A percentile compares a stretch with the other conserved stretches of the same genome.
Conservation (phyloP, 805 yeast genomes). For the Candida maris region DNA sequence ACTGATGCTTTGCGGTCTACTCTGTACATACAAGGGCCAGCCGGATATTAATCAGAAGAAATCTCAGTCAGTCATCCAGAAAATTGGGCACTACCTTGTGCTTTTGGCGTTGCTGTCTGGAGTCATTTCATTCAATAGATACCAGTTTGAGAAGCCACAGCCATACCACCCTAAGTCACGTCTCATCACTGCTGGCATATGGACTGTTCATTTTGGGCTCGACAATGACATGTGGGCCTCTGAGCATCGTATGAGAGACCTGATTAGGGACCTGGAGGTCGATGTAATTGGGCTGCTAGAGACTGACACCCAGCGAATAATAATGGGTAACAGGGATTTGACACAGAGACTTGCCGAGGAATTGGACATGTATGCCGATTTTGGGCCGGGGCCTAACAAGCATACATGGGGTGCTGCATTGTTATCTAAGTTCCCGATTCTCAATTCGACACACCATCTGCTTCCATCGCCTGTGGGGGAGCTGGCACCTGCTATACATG, state of each 20-base stretch:
- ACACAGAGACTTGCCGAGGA: slow-evolving; percentile 91
- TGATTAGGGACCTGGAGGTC: slow-evolving; percentile 79
- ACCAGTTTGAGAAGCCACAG: slow-evolving; percentile 56
- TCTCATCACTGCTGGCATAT: slow-evolving; percentile 88
- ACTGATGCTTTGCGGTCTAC: slow-evolving; percentile 46
- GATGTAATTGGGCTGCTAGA: slow-evolving; percentile 91
- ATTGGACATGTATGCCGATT: slow-evolving; percentile 90
- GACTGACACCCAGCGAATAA: slow-evolving; percentile 87
- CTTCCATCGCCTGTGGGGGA: slow-evolving; percentile 97
- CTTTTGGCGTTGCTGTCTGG: slow-evolving; percentile 44
- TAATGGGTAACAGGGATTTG: slow-evolving; percentile 93
- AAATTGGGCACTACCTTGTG: slow-evolving; percentile 23
- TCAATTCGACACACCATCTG: slow-evolving; percentile 85
- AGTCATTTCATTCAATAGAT: slow-evolving; percentile 51
- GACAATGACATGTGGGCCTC: slow-evolving; percentile 99
- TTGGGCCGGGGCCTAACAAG: slow-evolving; percentile 96
- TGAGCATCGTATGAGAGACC: slow-evolving; percentile 82
- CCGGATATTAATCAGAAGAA: slow-evolving; percentile 7
- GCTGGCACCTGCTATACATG: slow-evolving; percentile 96
- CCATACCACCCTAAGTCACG: slow-evolving; percentile 70
- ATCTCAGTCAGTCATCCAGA: slow-evolving; percentile 10
- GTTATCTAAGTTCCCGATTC: slow-evolving; percentile 89
- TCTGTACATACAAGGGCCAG: slow-evolving; percentile 34
- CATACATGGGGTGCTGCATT: slow-evolving; percentile 98
- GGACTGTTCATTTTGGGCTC: slow-evolving; percentile 97